These are phyloP conservation scores for Scheffersomyces parashehatae DNA, from an alignment of 1,139 yeast genomes.

Conservation along the genomic window DNA sequence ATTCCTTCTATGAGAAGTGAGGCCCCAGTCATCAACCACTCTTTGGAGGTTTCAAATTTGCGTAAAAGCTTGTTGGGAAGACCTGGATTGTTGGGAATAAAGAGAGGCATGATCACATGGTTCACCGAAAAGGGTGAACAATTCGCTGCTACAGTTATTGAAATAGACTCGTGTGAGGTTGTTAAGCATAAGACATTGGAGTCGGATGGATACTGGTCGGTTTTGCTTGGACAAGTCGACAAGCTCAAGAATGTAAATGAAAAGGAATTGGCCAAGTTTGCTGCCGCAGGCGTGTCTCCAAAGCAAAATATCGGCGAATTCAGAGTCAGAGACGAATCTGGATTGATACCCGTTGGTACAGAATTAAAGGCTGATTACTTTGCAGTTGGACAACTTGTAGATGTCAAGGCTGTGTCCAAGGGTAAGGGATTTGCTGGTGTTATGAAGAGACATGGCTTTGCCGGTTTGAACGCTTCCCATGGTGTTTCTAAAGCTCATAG, in stretches of 20 bases:
- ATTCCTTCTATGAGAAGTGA: slow-evolving; percentile 47
- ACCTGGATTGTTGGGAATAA: slow-evolving; percentile 81
- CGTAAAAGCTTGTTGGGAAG: slow-evolving; percentile 72
- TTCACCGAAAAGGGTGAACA: slow-evolving; percentile 69
- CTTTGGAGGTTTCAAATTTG: slow-evolving; percentile 55
- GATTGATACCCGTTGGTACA: slow-evolving; percentile 76
- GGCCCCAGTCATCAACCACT: slow-evolving; percentile 51
- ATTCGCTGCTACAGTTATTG: slow-evolving; percentile 80
- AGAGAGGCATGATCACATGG: slow-evolving; percentile 90
- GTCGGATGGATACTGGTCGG: slow-evolving; percentile 79
- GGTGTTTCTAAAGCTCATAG: slow-evolving; percentile 96
- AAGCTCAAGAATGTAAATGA: slow-evolving; percentile 65
- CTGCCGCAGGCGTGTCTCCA: slow-evolving; percentile 82
- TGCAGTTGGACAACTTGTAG: slow-evolving; percentile 80
- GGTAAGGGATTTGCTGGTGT: slow-evolving; percentile 99
- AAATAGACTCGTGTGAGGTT: slow-evolving; percentile 87
- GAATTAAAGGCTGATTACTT: slow-evolving; percentile 82
- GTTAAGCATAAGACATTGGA: slow-evolving; percentile 66
- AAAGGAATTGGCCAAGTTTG: slow-evolving; percentile 74
- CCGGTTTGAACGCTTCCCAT: slow-evolving; percentile 89
- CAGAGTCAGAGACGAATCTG: slow-evolving; percentile 65
- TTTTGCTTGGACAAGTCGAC: slow-evolving; percentile 84
- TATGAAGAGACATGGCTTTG: slow-evolving; percentile 93
- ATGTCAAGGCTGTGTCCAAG: slow-evolving; percentile 73
- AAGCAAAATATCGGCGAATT: slow-evolving; percentile 76